Conservation (phyloP, 1,284 basidiomycete genomes). For the Ceratobasidium sp. region DNA sequence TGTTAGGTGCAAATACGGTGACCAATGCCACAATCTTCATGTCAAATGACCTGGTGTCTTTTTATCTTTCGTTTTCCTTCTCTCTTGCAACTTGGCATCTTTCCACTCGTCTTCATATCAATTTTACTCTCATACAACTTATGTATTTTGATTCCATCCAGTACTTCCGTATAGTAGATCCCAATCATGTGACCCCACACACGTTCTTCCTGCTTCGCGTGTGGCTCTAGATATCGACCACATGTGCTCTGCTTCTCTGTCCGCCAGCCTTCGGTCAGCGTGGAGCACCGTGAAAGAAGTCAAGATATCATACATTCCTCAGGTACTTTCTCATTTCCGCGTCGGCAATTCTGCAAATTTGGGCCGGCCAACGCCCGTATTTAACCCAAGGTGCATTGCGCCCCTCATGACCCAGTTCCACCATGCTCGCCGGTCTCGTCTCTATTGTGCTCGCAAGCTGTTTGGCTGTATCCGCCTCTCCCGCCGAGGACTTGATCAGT, state of each 20-base stretch:
- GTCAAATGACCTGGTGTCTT: conserved; percentile 18
- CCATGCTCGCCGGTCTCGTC: conserved; percentile 21
- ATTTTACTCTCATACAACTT: conserved; percentile 9
- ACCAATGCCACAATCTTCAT: conserved; percentile 60
- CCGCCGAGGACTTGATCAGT: conserved; percentile 8
- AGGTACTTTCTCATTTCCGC: conserved; percentile 14
- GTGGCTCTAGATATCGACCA: conserved; percentile 12
- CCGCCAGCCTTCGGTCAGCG: conserved; percentile 22
- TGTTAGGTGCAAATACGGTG: conserved; percentile 79
- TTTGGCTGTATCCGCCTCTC: conserved; percentile 22
- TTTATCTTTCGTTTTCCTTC: not conserved
- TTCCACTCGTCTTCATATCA: not conserved
- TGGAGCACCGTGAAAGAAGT: conserved; percentile 12
- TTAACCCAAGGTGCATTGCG: not conserved
- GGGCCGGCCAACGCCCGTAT: conserved; percentile 9
- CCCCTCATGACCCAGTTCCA: not conserved
- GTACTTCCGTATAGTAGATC: conserved; percentile 22
- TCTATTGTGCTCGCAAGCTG: conserved; percentile 5
- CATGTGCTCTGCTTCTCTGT: conserved; percentile 28
- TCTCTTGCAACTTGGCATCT: not conserved
- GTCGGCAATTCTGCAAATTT: conserved; percentile 13
- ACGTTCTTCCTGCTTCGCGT: conserved; percentile 4
- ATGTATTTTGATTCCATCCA: conserved; percentile 32
- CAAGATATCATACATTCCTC: conserved; percentile 14
- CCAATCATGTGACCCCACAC: conserved; percentile 25